These are phyloP conservation scores for Candida hungchunana DNA, from an alignment of 805 yeast species.

Conservation along the genomic window DNA sequence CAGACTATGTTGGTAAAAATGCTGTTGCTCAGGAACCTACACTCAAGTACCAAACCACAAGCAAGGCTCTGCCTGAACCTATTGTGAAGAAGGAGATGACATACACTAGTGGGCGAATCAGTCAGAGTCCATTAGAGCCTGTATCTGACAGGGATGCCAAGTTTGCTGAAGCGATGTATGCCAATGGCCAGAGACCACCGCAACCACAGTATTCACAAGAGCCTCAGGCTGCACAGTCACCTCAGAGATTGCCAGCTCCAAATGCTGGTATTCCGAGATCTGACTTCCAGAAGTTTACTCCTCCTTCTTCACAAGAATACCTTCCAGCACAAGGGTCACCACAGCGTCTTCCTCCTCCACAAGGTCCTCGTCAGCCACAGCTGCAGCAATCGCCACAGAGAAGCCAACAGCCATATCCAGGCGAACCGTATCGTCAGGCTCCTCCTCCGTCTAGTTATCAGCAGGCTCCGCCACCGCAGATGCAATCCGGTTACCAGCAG, in stretches of 20 bases:
- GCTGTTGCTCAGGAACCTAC: slow-evolving; percentile 13
- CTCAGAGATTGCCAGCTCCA: slow-evolving; percentile 5
- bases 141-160: slow-evolving; percentile 6
- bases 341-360: slow-evolving; percentile 9
- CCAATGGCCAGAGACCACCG: slow-evolving; percentile 1
- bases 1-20: slow-evolving; percentile 21
- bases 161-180: slow-evolving; percentile 6
- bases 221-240: neutral
- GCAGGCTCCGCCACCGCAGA: slow-evolving; percentile 5
- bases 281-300: slow-evolving; percentile 21
- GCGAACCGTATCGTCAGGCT: slow-evolving; percentile 6
- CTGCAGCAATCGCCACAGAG: slow-evolving; percentile 1
- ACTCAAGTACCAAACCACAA: slow-evolving; percentile 13
- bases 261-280: slow-evolving; percentile 21
- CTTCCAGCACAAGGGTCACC: slow-evolving; percentile 7
- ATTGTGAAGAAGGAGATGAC: slow-evolving; percentile 15
- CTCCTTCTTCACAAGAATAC: slow-evolving; percentile 20
- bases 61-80: slow-evolving; percentile 16
- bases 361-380: slow-evolving; percentile 13
- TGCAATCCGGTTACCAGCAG: slow-evolving; percentile 6
- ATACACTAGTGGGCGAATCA: slow-evolving; percentile 24
- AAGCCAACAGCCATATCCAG: slow-evolving; percentile 5
- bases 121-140: slow-evolving; percentile 13
- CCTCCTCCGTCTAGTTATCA: slow-evolving; percentile 1
- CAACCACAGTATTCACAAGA: slow-evolving; percentile 5